Evolutionary conservation across 2,329 filamentous ascomycete genomes (phyloP), one percentile per base, ranked within the genome.

Genomic region (Sporothrix pseudoabietina): DNA sequence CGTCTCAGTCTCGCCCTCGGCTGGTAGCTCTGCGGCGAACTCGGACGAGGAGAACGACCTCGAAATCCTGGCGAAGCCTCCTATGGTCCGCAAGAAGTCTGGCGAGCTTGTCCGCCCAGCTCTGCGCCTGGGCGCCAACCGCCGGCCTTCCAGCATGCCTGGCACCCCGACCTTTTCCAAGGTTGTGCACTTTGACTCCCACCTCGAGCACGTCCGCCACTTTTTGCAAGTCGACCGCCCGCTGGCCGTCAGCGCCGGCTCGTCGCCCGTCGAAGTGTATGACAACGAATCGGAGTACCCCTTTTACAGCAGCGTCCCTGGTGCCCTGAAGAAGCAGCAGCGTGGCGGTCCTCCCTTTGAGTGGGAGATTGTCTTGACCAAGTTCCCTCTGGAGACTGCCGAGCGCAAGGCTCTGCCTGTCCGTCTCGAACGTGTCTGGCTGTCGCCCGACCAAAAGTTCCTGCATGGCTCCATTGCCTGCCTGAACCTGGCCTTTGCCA

Each of bases 181-280:
- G 82, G 94, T 93, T 14, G 96, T 99, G n/a, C 96, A 99, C 82
- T 99, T 99, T 80, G 96, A 98, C 82, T 93, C 95, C 35, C 93
- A 97, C 79, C 89, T 98, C 54, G 96, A 98, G 83, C 95, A 98
- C 78, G 95, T 98, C 54, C 90, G 96, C 44, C 96, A 98, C 80
- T 99, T 99, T 81, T 85, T 98, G 30, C 94, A 98, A 80, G 91
- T 98, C 7, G 96, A 99, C 79, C 90, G 93, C 73, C 96, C 96
- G 1, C 90, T 97, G n/a, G 96, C 96, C 69, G 96, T 99, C 80
- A 98, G 95, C 81, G 94, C 94, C 71, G 92, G 94, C 19, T 95
- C 95, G 0, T 98, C 96, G 1, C 96, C 96, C 0, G 92, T 93
- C 7, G 95, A 98, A 74, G 90, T 87, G 71, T 94, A 97, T 80